A percentile compares a stretch with the other conserved stretches of the same genome.
Conservation (phyloP, 2,329 filamentous ascomycete species). For the Arthroderma sp. region DNA sequence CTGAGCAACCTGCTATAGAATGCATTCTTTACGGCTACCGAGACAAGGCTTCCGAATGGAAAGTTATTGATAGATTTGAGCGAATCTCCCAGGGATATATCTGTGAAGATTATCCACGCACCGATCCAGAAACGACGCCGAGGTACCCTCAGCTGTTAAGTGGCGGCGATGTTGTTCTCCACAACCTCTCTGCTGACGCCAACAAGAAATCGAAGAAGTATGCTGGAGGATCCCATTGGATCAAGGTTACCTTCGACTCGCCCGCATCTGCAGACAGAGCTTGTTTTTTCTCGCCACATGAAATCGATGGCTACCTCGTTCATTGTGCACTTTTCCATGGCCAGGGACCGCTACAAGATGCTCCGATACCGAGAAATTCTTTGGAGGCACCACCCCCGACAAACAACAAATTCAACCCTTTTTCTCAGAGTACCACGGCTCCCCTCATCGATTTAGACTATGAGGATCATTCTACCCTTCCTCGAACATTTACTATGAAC, state of each 20-base stretch:
- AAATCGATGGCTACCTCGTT: slow-evolving; percentile 56
- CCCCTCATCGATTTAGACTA: slow-evolving; percentile 21
- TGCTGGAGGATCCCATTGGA: slow-evolving; percentile 80
- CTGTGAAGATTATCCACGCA: slow-evolving; percentile 84
- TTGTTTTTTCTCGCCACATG: slow-evolving; percentile 56
- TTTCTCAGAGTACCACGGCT: slow-evolving; percentile 25
- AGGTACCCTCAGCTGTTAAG: slow-evolving; percentile 62
- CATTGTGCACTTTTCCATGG: slow-evolving; percentile 59
- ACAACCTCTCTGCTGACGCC: slow-evolving; percentile 57
- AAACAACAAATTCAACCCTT: slow-evolving; percentile 19
- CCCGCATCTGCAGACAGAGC: slow-evolving; percentile 57
- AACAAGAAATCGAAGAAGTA: slow-evolving; percentile 68
- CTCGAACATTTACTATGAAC: slow-evolving; percentile 19
- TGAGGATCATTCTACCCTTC: slow-evolving; percentile 25
- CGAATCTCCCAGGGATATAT: slow-evolving; percentile 65
- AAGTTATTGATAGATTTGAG: slow-evolving; percentile 80
- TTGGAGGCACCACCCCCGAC: slow-evolving; percentile 13
- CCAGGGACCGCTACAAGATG: slow-evolving; percentile 50
- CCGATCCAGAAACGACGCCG: slow-evolving; percentile 57
- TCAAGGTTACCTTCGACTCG: slow-evolving; percentile 72
- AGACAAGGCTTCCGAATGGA: slow-evolving; percentile 57
- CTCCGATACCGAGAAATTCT: slow-evolving; percentile 43
- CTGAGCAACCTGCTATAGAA: slow-evolving; percentile 52
- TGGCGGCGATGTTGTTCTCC: slow-evolving; percentile 56
- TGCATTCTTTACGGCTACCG: slow-evolving; percentile 75